Evolutionary conservation across 352 stramenopile species (phyloP).

Genomic region (Phytophthora pinifolia): DNA sequence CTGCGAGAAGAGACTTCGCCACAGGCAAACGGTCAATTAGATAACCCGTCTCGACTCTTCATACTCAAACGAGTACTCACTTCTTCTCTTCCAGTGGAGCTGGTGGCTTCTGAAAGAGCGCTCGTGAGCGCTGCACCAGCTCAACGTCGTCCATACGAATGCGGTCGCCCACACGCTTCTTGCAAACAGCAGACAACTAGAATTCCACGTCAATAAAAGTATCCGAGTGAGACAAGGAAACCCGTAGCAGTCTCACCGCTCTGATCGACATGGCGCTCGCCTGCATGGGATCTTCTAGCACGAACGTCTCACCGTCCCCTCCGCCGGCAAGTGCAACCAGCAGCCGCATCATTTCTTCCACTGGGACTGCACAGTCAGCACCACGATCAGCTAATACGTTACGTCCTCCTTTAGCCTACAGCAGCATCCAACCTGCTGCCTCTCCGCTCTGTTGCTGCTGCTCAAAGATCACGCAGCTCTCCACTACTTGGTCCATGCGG

Average conservation of each 20-base stretch:
- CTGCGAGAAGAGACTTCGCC: conserved; percentile 26
- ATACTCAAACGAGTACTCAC: conserved; percentile 23
- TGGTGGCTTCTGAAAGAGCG: conserved; percentile 37
- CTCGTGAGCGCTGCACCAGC: conserved; percentile 36
- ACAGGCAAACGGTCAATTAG: conserved; percentile 9
- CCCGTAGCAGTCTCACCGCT: not conserved
- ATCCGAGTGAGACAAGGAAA: not conserved
- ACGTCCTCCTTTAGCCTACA: not conserved
- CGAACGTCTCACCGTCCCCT: conserved; percentile 54
- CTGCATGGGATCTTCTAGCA: conserved; percentile 52
- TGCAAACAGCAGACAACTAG: conserved; percentile 8
- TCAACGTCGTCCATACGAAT: conserved; percentile 56
- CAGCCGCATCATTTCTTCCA: conserved; percentile 46
- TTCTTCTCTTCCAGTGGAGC: conserved; percentile 35
- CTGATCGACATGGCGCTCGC: conserved; percentile 13
- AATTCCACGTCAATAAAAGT: not conserved
- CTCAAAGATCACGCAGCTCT: conserved; percentile 30
- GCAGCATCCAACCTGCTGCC: not conserved
- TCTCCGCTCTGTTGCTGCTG: conserved; percentile 15
- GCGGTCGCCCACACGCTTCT: conserved; percentile 49
- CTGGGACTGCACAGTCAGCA: conserved; percentile 14
- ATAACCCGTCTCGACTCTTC: not conserved
- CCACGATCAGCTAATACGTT: not conserved
- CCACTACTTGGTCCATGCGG: conserved; percentile 36
- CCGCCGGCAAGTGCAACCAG: conserved; percentile 59